Percentiles rank a stretch among this genome's conserved stretches.
Conservation (phyloP, 352 stramenopile genomes). For the Globisporangium cederbergense region DNA sequence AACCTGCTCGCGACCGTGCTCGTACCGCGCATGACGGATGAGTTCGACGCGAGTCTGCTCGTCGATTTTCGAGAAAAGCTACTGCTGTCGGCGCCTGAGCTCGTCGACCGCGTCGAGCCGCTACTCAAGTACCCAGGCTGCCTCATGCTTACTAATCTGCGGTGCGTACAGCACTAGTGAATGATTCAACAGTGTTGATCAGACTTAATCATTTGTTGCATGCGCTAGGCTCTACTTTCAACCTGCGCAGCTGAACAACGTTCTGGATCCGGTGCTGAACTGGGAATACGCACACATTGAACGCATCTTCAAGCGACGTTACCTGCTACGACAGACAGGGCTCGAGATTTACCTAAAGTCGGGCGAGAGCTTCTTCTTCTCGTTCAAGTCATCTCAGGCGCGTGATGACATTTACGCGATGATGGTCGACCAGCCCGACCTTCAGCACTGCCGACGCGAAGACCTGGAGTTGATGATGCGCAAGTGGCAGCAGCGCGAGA, state of each 20-base stretch:
- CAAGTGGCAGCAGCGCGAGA: constrained; percentile 79
- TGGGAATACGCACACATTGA: constrained; percentile 79
- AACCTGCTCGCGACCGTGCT: constrained; percentile 72
- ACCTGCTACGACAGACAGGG: constrained; percentile 86
- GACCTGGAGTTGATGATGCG: constrained; percentile 74
- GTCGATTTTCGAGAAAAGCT: constrained; percentile 90
- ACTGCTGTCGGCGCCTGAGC: constrained; percentile 61
- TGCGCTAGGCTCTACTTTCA: constrained; percentile 84
- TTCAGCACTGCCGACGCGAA: constrained; percentile 46
- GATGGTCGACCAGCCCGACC: constrained; percentile 72
- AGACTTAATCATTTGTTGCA: too few relatives aligned
- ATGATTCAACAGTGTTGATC: too few relatives aligned
- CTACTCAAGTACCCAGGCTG: constrained; percentile 90
- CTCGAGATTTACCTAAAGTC: constrained; percentile 83
- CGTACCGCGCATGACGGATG: constrained; percentile 50
- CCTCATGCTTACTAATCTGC: constrained; percentile 80
- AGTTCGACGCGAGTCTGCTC: constrained; percentile 86
- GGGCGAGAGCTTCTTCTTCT: constrained; percentile 81
- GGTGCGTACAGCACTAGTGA: not conserved
- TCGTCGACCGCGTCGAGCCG: constrained; percentile 88
- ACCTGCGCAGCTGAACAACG: constrained; percentile 89
- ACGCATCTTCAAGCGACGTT: constrained; percentile 82
- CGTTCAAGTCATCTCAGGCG: constrained; percentile 39
- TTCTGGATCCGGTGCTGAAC: constrained; percentile 83
- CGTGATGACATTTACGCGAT: constrained; percentile 85